Evolutionary conservation across 23 red algal genomes (phyloP), one percentile per base, ranked within the genome.

Genomic region (Gracilaria caudata): DNA sequence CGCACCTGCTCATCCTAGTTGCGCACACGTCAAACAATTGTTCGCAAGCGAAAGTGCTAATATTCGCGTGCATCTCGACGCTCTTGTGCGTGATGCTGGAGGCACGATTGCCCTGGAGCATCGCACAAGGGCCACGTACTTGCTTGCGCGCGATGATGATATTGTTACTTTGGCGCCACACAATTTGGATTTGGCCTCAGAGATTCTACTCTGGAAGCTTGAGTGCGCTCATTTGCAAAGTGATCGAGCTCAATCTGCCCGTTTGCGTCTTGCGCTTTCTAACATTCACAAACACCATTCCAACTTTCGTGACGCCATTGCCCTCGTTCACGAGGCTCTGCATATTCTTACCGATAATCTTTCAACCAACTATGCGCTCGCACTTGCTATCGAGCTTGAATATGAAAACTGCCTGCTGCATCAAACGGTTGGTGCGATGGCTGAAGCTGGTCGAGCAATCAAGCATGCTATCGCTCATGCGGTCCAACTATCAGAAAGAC

Each of bases 61-160:
- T 24, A 89, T 89, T 65, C 85, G 85, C 29, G 51, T 58, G 33
- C 85, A 89, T 58, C 75, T 89, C 77, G 85, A 89, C 51, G 85
- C 85, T 19, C 72, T 89, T 25, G 85, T 89, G 24, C 68, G 85
- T 19, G 85, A 89, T 40, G 58, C 64, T 39, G 85, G 74, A 43
- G 85, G 85, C 14, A 89, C 85, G 0, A 89, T 64, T 68, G 85
- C 85, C 32, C 29, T 89, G 34, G 85, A 89, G 16, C 46, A 78
- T 68, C 68, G 58, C 35, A 78, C 85, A 73, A 34, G 74, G 59
- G 55, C 85, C 29, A 66, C 68, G n/a, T 89, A 89, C 43, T 32
- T 74, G 7, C 38, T 89, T n/a, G 74, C 85, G 24, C 20, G 71
- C 20, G 85, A 89, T 68, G 51, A 39, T 51, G 85, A 89, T 72